Evolutionary conservation across 208 protist species (phyloP), one percentile per base, ranked within the genome.

Genomic region (Crithidia bombi): DNA sequence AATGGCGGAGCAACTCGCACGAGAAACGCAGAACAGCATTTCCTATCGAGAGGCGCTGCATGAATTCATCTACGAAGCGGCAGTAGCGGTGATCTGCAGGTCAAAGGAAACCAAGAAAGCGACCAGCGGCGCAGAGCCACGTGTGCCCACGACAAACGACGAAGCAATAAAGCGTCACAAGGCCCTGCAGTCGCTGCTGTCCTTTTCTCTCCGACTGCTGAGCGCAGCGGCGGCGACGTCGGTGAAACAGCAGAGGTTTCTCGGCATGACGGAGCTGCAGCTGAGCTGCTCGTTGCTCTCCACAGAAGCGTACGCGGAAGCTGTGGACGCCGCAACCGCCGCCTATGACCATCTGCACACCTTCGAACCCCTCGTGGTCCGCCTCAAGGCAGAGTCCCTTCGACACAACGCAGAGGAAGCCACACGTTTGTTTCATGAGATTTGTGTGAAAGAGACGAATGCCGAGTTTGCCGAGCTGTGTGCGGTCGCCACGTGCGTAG

Each of bases 11-110:
- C 44, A 56, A 52, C 36, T 90, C 30, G 57, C 41, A n/a, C 47
- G 75, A 5, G 71, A 78, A n/a, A 67, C 77, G 28, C 39, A 32
- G 1, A 25, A 44, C 19, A 57, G 43, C 65, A 14, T 6, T 0
- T 55, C 75, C 12, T 83, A 90, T 51, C 49, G 71, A 35, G 87
- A 93, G 59, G 73, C 82, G 17, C 75, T 89, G 25, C 69, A 87
- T 23, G 82, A 83, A 35, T 87, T 92, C 54, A 79, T 92, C 47
- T 89, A 87, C 65, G 65, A 75, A 3, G 62, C 64, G 32, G 81
- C 65, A 0, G 69, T 81, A 3, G 47, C 41, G 39, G 26, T 47
- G 43, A 57, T 21, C 3, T 56, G 38, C 21, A 3, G 15, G 1
- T 21, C 33, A 46, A 28, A 25, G 5, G 11, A 28, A 14, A 4